Base-by-base conservation (phyloP, 345 rosid species). In the Eucalyptus dawsonii region DNA sequence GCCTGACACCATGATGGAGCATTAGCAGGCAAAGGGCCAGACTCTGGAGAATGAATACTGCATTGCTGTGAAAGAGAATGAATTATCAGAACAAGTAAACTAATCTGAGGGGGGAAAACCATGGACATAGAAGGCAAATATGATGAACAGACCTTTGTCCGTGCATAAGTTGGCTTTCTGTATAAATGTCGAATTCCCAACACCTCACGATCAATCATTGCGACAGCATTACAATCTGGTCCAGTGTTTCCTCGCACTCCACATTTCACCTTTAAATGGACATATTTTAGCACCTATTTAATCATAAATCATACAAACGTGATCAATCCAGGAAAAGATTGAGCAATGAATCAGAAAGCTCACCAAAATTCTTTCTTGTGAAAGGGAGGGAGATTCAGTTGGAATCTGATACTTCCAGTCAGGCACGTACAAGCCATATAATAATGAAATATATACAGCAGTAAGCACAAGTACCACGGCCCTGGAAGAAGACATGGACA, bases 1-100 rank as follows among this genome's bases (percentile, higher is more conserved):
- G 98, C 98, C 91, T 95, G 96, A 92, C 98, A 97, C 99, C 99
- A 97, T 88, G 97, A 91, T 88, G 99, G 98, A 87, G 99, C 98
- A 81, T 93, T 92, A 42, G 91, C 92, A 87, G 98, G 99, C 86
- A 94, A 88, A 6, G 98, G 95, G 50, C 99, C 98, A 87, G 93
- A 90, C 50, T 91, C 93, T 86, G 99, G 99, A 81, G 94, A 96
- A 87, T 95, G 92, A 72, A 93, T 91, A 91, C 99, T 97, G 94
- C 99, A 97, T 92, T 92, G 92, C 99, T 96, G 91, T 67, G 50
- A 86, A 87, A 89, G 88, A 86, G 5, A 72, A 37, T 25, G 72
- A n/a, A 80, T 37, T 62, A 86, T 53, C 86, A 80, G 87, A 51
- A 50, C 14, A 60, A 14, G 87, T 21, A 69, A 14, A 50, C 40